These are phyloP conservation scores for Fraxinus anomala DNA, from an alignment of 257 asterid genomes.

Conservation along the genomic window DNA sequence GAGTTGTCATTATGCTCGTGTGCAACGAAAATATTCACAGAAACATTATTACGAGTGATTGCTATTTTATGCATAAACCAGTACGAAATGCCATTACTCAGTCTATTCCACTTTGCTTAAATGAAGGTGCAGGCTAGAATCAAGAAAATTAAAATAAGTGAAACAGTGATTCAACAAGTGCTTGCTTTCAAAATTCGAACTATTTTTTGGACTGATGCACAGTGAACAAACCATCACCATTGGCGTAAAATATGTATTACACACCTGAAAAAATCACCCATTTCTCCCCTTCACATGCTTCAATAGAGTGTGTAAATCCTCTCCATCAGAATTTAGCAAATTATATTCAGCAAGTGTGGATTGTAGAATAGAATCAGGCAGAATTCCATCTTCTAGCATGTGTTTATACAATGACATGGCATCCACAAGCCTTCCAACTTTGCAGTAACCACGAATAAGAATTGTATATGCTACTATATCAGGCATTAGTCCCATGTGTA, in stretches of 20 bases:
- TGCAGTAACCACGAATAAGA: too few species aligned
- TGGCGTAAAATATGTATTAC: neutral
- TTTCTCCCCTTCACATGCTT: slow-evolving; percentile 10
- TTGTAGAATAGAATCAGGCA: slow-evolving; percentile 34
- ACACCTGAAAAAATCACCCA: neutral
- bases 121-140: neutral
- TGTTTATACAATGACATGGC: slow-evolving; percentile 29
- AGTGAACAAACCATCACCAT: neutral
- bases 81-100: neutral
- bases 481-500: too few species aligned
- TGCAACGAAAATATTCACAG: neutral
- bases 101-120: neutral
- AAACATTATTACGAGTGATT: neutral
- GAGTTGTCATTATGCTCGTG: neutral
- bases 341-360: slow-evolving; percentile 27
- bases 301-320: neutral
- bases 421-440: neutral
- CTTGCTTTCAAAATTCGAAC: too few species aligned
- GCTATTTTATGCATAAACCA: neutral
- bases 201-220: too few species aligned
- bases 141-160: neutral
- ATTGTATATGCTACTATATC: too few species aligned
- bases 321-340: slow-evolving; percentile 16
- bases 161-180: neutral
- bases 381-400: slow-evolving; percentile 40